These are phyloP conservation scores for Avicennia marina DNA, from an alignment of 257 asterid genomes.

Conservation along the genomic window DNA sequence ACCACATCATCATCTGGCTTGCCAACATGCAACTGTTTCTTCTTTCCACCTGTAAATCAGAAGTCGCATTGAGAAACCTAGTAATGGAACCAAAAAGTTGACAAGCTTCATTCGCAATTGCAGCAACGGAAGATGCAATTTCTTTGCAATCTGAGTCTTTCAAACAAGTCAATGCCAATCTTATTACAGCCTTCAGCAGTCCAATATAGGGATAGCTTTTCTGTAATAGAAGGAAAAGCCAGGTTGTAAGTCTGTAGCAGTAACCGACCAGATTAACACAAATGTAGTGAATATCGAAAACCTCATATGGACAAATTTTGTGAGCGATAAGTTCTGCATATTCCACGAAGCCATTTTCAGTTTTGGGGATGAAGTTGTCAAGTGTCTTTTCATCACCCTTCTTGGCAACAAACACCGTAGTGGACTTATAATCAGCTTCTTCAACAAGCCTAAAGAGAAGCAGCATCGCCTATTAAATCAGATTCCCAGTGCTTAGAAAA, in stretches of 20 bases:
- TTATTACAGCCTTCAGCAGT: constrained; percentile 79
- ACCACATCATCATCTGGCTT: constrained; percentile 64
- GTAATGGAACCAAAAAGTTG: background rate
- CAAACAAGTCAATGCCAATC: constrained; percentile 68
- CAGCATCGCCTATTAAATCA: too few relatives aligned
- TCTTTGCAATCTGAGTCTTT: constrained; percentile 95
- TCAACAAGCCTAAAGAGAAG: constrained; percentile 59
- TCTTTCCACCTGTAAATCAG: constrained; percentile 63
- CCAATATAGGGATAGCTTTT: constrained; percentile 89
- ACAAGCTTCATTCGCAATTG: constrained; percentile 94
- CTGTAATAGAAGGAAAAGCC: constrained; percentile 34
- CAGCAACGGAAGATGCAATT: constrained; percentile 80
- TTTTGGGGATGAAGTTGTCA: constrained; percentile 84
- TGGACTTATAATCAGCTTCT: constrained; percentile 72
- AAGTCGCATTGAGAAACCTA: background rate
- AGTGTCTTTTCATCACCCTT: constrained; percentile 53
- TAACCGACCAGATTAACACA: background rate
- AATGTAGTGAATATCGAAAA: constrained; percentile 20
- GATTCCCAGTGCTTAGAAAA: too few relatives aligned
- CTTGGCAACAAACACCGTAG: constrained; percentile 56
- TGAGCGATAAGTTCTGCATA: constrained; percentile 81
- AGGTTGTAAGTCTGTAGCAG: constrained; percentile 13
- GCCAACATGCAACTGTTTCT: constrained; percentile 73
- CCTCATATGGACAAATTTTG: constrained; percentile 82
- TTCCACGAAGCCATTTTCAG: constrained; percentile 71